phyloP scores from a whole-genome alignment of 768 basidiomycete species.

The Termitomyces sp. region DNA sequence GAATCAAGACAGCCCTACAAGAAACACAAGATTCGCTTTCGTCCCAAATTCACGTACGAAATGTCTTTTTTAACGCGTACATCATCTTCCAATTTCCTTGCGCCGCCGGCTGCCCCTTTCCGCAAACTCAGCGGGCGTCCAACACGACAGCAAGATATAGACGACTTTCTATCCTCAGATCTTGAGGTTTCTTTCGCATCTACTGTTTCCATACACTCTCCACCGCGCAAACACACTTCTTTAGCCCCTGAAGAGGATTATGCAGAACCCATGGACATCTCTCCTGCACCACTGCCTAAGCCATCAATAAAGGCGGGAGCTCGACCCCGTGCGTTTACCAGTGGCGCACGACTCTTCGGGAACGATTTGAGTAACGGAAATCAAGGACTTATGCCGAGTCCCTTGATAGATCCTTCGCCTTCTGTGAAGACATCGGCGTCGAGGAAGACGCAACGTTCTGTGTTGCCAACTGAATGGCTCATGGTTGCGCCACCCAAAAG shows the following conservation, averaged over 20 bases:
- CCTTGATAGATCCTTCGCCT: conserved; percentile 25
- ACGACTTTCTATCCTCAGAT: conserved; percentile 70
- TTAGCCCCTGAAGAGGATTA: conserved; percentile 45
- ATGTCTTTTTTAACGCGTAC: conserved; percentile 54
- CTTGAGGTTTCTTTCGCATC: conserved; percentile 82
- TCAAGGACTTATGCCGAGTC: conserved; percentile 24
- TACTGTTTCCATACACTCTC: conserved; percentile 74
- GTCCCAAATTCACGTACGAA: conserved; percentile 23
- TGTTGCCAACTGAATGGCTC: conserved; percentile 62
- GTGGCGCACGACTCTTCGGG: conserved; percentile 64
- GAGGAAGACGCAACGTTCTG: conserved; percentile 58
- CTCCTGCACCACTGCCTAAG: conserved; percentile 49
- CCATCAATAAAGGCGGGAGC: conserved; percentile 22
- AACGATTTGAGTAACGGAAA: conserved; percentile 60
- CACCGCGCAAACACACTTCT: conserved; percentile 42
- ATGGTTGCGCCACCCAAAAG: conserved; percentile 20
- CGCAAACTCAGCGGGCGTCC: conserved; percentile 45
- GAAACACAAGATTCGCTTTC: conserved; percentile 38
- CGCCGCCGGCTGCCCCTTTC: conserved; percentile 39
- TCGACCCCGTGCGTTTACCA: conserved; percentile 65
- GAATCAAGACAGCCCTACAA: conserved; percentile 36
- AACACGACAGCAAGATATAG: conserved; percentile 45
- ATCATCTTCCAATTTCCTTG: conserved; percentile 33
- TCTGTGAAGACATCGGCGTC: conserved; percentile 26
- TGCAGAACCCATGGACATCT: conserved; percentile 77